Evolutionary conservation across 768 basidiomycete genomes (phyloP), one percentile per base, ranked within the genome.

Genomic region (Boletus sp.): DNA sequence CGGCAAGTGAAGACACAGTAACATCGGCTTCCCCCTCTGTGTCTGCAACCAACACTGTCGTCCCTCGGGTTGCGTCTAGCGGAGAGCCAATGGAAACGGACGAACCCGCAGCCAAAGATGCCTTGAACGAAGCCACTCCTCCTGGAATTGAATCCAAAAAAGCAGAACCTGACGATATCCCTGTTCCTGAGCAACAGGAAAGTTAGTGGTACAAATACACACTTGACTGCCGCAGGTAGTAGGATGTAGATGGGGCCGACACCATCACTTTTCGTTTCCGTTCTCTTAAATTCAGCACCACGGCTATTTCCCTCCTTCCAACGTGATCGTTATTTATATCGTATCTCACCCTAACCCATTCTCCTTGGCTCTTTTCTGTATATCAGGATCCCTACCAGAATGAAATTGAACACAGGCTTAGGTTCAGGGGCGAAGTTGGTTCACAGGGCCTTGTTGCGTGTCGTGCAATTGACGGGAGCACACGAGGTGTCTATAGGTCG

Each of bases 1-100:
- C 75, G 50, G 74, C 76, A 17, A 84, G 83, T 55, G 81, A 79
- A 53, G 76, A 77, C 1, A 74, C 77, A 7, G 59, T 53, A 29
- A 71, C 72, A 11, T 74, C 75, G 5, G 62, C 61, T 14, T 70
- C 74, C 4, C 65, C 59, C 4, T 73, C 74, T 3, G 64, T 67
- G 40, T 67, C 73, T 30, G 70, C 65, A 5, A 64, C 47, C 15
- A 66, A 65, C 19, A 44, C 48, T 13, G 47, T 21, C 3, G 39
- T 33, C 0, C 27, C 56, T 45, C 56, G 15, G 23, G 59, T 45
- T 33, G 62, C 14, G 23, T 53, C 54, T 3, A 57, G 51, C n/a
- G 62, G 58, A 43, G 67, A 63, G 29, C 42, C 47, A 4, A 21
- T 34, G 29, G 67, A 60, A 40, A 27, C 45, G 11, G 62, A 71